A percentile compares a stretch with the other conserved stretches of the same genome.
Evolutionary conservation across 2,329 filamentous ascomycete species (phyloP).

Genomic region (Talaromyces sp.): DNA sequence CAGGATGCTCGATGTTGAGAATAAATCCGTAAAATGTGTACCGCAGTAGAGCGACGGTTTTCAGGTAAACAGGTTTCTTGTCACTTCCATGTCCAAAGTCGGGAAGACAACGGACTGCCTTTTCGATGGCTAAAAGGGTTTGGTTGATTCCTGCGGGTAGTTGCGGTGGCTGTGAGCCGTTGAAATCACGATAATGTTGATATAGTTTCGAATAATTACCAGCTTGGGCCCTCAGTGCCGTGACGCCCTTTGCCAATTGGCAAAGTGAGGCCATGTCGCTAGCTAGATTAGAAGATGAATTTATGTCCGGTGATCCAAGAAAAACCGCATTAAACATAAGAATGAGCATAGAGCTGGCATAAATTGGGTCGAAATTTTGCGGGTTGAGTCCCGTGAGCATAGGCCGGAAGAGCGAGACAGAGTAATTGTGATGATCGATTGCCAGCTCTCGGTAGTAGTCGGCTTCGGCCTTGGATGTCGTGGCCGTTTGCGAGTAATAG

Average conservation of each 20-base stretch:
- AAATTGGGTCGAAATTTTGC: slow-evolving; percentile 7
- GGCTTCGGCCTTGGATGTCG: background rate
- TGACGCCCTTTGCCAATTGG: slow-evolving; percentile 5
- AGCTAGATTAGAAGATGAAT: background rate
- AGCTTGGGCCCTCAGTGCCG: slow-evolving; percentile 1
- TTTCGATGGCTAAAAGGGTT: slow-evolving; percentile 5
- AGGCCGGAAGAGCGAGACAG: slow-evolving; percentile 6
- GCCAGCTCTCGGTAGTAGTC: background rate
- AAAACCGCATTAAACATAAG: slow-evolving; percentile 5
- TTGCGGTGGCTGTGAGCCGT: background rate
- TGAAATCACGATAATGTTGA: slow-evolving; percentile 2
- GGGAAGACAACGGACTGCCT: background rate
- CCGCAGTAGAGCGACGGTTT: slow-evolving; percentile 1
- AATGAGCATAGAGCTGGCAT: slow-evolving; percentile 7
- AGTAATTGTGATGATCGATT: slow-evolving; percentile 1
- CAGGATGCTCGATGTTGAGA: slow-evolving; percentile 5
- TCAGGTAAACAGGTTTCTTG: slow-evolving; percentile 4
- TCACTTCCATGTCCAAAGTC: background rate
- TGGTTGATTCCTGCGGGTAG: slow-evolving; percentile 3
- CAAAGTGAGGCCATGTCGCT: slow-evolving; percentile 3
- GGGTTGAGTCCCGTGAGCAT: background rate
- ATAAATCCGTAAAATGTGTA: slow-evolving; percentile 1
- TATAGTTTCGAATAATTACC: slow-evolving; percentile 1
- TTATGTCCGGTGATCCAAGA: background rate
- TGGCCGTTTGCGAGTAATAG: slow-evolving; percentile 1